phyloP scores from a whole-genome alignment of 164 flowering plant species.

The Magnolia sinica region DNA sequence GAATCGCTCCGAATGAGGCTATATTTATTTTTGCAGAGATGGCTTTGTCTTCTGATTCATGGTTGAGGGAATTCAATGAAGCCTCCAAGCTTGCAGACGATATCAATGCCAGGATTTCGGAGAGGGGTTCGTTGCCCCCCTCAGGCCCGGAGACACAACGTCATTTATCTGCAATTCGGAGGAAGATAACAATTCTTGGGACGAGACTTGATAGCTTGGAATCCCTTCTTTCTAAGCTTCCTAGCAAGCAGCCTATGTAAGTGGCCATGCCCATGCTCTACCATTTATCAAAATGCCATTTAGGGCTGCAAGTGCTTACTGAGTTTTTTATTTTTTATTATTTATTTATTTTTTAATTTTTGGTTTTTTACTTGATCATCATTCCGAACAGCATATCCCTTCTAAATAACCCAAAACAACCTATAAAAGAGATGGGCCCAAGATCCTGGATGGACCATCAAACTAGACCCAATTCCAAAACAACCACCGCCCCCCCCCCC shows the following conservation, averaged over 20 bases:
- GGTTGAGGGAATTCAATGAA: conserved; percentile 83
- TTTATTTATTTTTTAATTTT: no score
- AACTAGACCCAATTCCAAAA: no score
- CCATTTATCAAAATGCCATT: background rate
- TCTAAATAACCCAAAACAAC: no score
- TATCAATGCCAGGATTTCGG: conserved; percentile 71
- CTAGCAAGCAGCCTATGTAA: conserved; percentile 74
- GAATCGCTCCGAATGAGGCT: no score
- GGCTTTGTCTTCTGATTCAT: conserved; percentile 74
- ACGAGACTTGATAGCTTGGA: conserved; percentile 84
- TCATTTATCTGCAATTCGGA: conserved; percentile 67
- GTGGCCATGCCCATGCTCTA: conserved; percentile 14
- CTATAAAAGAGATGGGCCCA: no score
- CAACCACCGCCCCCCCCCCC: no score
- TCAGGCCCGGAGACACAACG: conserved; percentile 84
- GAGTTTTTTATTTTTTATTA: no score
- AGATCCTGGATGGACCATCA: no score
- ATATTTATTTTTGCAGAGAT: conserved; percentile 33
- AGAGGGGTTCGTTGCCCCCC: conserved; percentile 49
- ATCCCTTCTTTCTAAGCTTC: conserved; percentile 65
- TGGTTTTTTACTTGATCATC: no score
- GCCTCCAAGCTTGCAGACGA: conserved; percentile 85
- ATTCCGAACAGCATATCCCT: no score
- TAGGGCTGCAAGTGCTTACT: background rate
- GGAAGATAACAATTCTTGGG: conserved; percentile 81